Conservation (phyloP, 106 monocot genomes). For the Platanthera guangdongensis region DNA sequence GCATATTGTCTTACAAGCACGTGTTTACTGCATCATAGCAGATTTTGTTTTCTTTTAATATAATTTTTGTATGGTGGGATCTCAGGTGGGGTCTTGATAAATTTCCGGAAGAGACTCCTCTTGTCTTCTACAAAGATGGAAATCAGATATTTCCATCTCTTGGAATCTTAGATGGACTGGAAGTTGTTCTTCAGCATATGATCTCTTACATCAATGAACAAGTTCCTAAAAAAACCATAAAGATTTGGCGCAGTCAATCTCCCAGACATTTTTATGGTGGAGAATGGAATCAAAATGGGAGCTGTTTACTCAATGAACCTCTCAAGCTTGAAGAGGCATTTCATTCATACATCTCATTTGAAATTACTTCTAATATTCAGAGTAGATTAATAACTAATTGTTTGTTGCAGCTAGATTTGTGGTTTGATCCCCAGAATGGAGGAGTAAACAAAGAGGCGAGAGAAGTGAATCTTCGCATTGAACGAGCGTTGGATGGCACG, state of each 20-base stretch:
- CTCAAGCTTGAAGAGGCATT: conserved; percentile 57
- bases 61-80: not conserved
- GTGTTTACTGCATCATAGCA: not conserved
- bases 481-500: conserved; percentile 37
- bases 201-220: conserved; percentile 56
- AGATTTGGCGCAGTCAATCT: conserved; percentile 90
- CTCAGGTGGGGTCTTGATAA: conserved; percentile 93
- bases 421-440: conserved; percentile 76
- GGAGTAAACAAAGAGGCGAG: conserved; percentile 90
- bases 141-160: conserved; percentile 76
- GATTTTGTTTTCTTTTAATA: no score
- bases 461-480: conserved; percentile 57
- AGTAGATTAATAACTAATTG: not conserved
- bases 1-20: not conserved
- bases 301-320: conserved; percentile 66
- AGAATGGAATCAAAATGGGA: conserved; percentile 91
- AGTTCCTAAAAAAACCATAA: conserved; percentile 59
- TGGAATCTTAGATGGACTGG: conserved; percentile 58
- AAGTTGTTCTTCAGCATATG: conserved; percentile 69
- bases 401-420: conserved; percentile 69
- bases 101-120: conserved; percentile 83
- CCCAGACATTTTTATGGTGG: conserved; percentile 91
- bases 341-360: not conserved
- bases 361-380: not conserved
- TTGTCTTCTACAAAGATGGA: conserved; percentile 69